Evolutionary conservation across 2,329 filamentous ascomycete genomes (phyloP).

Genomic region (Ceratocystis albifundus): DNA sequence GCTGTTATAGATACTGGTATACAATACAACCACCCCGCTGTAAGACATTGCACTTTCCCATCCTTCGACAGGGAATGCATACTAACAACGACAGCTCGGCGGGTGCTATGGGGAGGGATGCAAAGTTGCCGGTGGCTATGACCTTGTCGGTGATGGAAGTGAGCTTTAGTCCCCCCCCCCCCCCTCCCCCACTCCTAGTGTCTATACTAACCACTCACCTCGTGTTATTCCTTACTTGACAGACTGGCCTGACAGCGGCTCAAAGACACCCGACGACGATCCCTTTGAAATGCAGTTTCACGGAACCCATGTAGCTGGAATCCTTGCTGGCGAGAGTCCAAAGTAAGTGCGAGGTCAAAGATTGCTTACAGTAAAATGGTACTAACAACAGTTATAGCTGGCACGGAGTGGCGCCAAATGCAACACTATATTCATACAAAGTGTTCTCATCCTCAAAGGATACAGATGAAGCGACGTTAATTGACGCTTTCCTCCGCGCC

Average conservation of each 20-base stretch:
- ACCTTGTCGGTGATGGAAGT: conserved; percentile 30
- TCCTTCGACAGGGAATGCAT: background rate
- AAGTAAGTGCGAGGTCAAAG: conserved; percentile 36
- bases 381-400: conserved; percentile 10
- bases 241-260: conserved; percentile 27
- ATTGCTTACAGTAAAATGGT: conserved; percentile 26
- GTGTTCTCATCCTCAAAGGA: conserved; percentile 38
- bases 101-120: conserved; percentile 34
- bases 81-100: conserved; percentile 29
- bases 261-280: conserved; percentile 31
- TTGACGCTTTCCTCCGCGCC: conserved; percentile 31
- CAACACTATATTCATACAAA: conserved; percentile 24
- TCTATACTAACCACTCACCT: background rate
- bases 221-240: background rate
- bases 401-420: conserved; percentile 26
- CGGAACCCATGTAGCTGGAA: conserved; percentile 32
- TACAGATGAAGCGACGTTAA: conserved; percentile 29
- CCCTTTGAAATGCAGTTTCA: conserved; percentile 39
- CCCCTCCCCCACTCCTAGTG: background rate
- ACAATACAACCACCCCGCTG: conserved; percentile 31
- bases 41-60: conserved; percentile 7
- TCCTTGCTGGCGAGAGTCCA: conserved; percentile 24
- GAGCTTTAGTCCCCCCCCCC: too few species aligned
- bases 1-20: conserved; percentile 35
- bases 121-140: conserved; percentile 33